Evolutionary conservation across 2,329 filamentous ascomycete species (phyloP).

Genomic region (Exophiala phaeomuriformis): DNA sequence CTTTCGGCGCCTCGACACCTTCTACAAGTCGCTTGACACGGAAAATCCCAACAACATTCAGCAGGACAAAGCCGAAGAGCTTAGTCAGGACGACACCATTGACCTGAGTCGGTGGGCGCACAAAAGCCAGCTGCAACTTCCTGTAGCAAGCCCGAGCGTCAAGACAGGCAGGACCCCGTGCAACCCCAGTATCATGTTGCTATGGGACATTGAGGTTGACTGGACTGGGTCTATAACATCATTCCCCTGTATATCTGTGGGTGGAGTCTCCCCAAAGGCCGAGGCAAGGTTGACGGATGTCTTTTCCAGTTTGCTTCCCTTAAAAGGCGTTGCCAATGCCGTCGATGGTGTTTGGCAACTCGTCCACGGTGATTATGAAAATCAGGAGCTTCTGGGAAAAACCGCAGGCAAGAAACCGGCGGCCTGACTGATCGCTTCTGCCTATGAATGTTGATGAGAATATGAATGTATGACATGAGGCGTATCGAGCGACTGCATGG

Average conservation of each 20-base stretch:
- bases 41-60: background rate
- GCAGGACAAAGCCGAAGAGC: background rate
- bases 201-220: slow-evolving; percentile 20
- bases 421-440: background rate
- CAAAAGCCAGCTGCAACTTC: slow-evolving; percentile 8
- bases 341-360: slow-evolving; percentile 17
- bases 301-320: slow-evolving; percentile 17
- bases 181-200: slow-evolving; percentile 19
- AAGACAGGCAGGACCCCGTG: slow-evolving; percentile 3
- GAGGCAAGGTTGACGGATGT: slow-evolving; percentile 14
- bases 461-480: background rate
- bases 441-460: background rate
- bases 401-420: background rate
- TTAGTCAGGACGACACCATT: slow-evolving; percentile 7
- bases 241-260: slow-evolving; percentile 12
- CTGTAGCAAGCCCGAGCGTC: background rate
- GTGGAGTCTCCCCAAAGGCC: slow-evolving; percentile 15
- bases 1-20: slow-evolving; percentile 14
- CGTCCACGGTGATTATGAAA: slow-evolving; percentile 10
- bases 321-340: slow-evolving; percentile 15
- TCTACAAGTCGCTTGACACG: slow-evolving; percentile 3
- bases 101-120: slow-evolving; percentile 17
- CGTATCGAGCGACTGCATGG: background rate
- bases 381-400: background rate
- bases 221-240: slow-evolving; percentile 19